Evolutionary conservation across 139 green algal genomes (phyloP).

Genomic region (Chlamydomonas urium): DNA sequence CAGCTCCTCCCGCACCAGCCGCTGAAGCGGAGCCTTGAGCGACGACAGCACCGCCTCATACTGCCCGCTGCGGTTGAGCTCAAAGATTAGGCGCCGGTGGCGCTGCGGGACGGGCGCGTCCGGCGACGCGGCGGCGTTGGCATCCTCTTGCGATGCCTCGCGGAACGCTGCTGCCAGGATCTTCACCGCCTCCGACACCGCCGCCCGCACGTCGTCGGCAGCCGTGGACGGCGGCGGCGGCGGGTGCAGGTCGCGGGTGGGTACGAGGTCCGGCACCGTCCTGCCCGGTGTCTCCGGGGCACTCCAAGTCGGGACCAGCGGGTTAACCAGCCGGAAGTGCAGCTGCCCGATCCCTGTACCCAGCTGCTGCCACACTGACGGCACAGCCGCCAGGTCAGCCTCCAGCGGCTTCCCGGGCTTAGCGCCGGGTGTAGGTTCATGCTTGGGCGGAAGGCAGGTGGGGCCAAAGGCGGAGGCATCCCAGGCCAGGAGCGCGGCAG

Average conservation of each 20-base stretch:
- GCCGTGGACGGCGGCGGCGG: conserved; percentile 20
- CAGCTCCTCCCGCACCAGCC: conserved; percentile 6
- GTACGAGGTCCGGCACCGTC: conserved; percentile 25
- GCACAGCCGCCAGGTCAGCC: not conserved
- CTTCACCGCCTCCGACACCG: conserved; percentile 4
- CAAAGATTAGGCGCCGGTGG: conserved; percentile 26
- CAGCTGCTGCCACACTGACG: conserved; percentile 8
- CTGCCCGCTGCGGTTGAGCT: conserved; percentile 29
- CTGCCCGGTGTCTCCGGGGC: conserved; percentile 13
- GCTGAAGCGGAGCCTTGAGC: conserved; percentile 12
- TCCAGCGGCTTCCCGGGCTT: conserved; percentile 24
- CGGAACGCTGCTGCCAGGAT: not conserved
- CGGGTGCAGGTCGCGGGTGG: conserved; percentile 26
- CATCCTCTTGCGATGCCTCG: too few relatives aligned
- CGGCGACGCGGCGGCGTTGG: too few relatives aligned
- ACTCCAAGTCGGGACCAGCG: conserved; percentile 24
- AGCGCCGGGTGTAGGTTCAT: not conserved
- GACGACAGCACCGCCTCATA: conserved; percentile 20
- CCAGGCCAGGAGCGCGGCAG: not conserved
- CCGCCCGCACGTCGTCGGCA: conserved; percentile 18
- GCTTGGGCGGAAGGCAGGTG: not conserved
- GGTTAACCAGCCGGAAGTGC: conserved; percentile 8
- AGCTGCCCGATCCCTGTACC: not conserved
- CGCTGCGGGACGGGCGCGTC: not conserved
- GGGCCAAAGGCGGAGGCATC: not conserved